A percentile compares a stretch with the other conserved stretches of the same genome.
These are phyloP conservation scores for Botryotinia globosa DNA, from an alignment of 2,329 filamentous ascomycete genomes.

Conservation along the genomic window DNA sequence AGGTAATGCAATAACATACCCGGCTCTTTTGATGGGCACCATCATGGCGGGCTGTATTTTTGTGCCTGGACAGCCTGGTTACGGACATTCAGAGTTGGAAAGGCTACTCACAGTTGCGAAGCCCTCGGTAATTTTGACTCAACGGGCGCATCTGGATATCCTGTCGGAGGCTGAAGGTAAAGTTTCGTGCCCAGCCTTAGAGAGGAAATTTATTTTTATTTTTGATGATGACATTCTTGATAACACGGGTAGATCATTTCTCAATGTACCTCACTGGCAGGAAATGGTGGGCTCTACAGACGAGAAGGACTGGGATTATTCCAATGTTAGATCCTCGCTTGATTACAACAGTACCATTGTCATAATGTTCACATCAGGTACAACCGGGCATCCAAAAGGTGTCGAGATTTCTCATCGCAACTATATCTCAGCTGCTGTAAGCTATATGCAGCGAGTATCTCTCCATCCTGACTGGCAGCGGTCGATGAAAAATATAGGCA, in stretches of 20 bases:
- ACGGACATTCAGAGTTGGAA: not conserved
- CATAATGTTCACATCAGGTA: conserved; percentile 8
- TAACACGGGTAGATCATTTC: not conserved
- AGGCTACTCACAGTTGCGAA: not conserved
- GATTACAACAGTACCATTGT: conserved; percentile 8
- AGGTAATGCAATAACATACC: not conserved
- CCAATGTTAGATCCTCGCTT: not conserved
- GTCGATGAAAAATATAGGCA: not conserved
- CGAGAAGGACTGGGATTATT: not conserved
- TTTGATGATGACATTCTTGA: not conserved
- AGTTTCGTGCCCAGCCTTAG: not conserved
- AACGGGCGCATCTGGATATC: not conserved
- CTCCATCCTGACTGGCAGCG: not conserved
- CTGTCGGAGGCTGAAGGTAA: too few relatives aligned
- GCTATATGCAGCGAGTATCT: conserved; percentile 8
- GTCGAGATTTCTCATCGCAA: conserved; percentile 1
- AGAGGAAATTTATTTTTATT: not conserved
- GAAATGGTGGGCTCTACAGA: not conserved
- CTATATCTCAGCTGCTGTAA: not conserved
- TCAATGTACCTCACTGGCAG: conserved; percentile 6
- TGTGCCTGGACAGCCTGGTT: not conserved
- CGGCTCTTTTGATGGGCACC: not conserved
- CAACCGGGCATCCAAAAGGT: not conserved
- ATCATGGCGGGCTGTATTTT: conserved; percentile 1
- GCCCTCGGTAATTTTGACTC: not conserved